Conservation (phyloP, 2,329 filamentous ascomycete genomes). For the Beauveria brongniartii region DNA sequence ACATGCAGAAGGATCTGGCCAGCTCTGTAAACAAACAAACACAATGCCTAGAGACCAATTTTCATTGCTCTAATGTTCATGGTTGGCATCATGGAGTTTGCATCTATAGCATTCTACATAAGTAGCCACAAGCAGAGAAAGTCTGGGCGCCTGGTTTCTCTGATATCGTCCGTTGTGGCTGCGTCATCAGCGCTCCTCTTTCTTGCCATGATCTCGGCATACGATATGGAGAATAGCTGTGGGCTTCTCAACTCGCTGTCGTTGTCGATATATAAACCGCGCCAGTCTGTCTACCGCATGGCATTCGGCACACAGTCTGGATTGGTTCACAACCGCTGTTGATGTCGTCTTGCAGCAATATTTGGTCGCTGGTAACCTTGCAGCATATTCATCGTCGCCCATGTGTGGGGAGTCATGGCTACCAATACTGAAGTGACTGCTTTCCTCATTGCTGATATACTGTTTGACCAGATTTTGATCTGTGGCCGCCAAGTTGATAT, state of each 20-base stretch:
- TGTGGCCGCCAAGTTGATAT: background rate
- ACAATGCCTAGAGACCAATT: background rate
- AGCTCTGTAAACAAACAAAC: background rate
- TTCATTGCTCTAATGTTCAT: background rate
- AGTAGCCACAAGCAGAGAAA: background rate
- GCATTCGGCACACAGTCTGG: background rate
- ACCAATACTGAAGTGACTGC: background rate
- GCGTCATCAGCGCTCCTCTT: background rate
- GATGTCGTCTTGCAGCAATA: background rate
- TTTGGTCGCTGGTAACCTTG: background rate
- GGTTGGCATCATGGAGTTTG: background rate
- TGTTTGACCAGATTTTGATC: background rate
- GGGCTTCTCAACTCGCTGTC: background rate
- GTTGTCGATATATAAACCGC: background rate
- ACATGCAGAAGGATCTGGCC: background rate
- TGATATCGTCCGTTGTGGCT: background rate
- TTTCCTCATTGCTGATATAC: background rate
- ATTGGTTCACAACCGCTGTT: background rate
- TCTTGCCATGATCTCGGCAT: background rate
- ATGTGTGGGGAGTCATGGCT: background rate
- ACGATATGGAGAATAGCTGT: background rate
- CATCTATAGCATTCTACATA: background rate
- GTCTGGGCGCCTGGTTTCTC: background rate
- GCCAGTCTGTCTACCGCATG: background rate
- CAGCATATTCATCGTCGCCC: background rate